Conservation (phyloP, 164 flowering plant genomes). For the Macadamia integrifolia region DNA sequence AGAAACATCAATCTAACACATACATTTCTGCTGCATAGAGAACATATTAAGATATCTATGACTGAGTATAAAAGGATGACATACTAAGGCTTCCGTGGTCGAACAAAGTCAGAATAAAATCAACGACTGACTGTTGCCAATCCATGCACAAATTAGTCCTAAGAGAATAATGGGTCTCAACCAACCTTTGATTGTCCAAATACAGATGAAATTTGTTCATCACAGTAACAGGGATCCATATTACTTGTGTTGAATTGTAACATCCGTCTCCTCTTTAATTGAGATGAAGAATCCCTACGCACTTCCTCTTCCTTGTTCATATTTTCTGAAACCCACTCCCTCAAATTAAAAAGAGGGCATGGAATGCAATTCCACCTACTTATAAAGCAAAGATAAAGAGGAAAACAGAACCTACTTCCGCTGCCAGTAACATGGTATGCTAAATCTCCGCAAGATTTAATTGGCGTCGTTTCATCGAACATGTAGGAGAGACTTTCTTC, state of each 20-base stretch:
- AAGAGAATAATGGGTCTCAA: not conserved
- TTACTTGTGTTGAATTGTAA: conserved; percentile 51
- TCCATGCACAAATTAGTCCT: not conserved
- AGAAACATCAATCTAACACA: too few relatives aligned
- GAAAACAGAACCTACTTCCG: conserved; percentile 24
- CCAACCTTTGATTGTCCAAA: conserved; percentile 54
- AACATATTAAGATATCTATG: not conserved
- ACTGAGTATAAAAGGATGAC: not conserved
- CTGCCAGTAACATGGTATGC: conserved; percentile 33
- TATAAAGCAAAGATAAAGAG: not conserved
- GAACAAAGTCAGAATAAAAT: not conserved
- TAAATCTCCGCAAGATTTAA: conserved; percentile 72
- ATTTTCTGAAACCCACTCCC: conserved; percentile 36
- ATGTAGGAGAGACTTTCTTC: conserved; percentile 53
- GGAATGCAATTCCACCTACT: not conserved
- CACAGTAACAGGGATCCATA: conserved; percentile 27
- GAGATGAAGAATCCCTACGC: conserved; percentile 38
- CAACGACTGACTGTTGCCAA: not conserved
- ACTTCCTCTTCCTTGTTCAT: conserved; percentile 38
- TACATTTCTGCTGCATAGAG: too few relatives aligned
- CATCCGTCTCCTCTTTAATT: conserved; percentile 75
- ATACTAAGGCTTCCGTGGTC: not conserved
- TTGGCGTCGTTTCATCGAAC: conserved; percentile 71
- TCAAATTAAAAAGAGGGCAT: not conserved
- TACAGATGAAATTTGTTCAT: conserved; percentile 39